A percentile compares a stretch with the other conserved stretches of the same genome.
phyloP scores from a whole-genome alignment of 345 rosid species.

The Boechera divaricarpa region DNA sequence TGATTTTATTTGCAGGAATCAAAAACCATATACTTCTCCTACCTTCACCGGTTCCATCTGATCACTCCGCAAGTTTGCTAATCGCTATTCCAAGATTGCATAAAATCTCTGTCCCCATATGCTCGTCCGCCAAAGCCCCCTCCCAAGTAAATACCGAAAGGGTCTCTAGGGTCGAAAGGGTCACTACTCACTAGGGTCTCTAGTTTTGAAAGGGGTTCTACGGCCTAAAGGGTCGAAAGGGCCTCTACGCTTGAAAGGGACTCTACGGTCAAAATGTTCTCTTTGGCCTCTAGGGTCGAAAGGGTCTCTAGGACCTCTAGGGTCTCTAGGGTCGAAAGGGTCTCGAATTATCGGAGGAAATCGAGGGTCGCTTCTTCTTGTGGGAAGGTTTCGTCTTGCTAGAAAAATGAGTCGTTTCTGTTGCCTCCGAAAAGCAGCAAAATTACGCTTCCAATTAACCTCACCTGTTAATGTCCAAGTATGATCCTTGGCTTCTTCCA shows the following conservation, averaged over 20 bases:
- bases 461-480: not conserved
- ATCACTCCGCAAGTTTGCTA: conserved; percentile 15
- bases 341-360: not conserved
- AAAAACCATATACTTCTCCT: conserved; percentile 14
- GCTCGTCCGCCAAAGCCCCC: conserved; percentile 17
- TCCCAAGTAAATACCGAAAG: not conserved
- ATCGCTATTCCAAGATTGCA: conserved; percentile 53
- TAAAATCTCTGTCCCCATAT: conserved; percentile 22
- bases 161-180: conserved; percentile 14
- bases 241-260: no score
- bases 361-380: not conserved
- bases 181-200: conserved; percentile 41
- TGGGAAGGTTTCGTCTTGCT: conserved; percentile 15
- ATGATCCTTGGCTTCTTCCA: conserved; percentile 51
- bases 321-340: conserved; percentile 6
- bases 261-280: not conserved
- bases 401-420: conserved; percentile 39
- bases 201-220: no score
- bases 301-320: not conserved
- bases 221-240: not conserved
- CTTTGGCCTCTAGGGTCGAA: not conserved
- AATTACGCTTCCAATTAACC: conserved; percentile 57
- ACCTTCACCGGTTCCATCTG: conserved; percentile 7
- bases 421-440: conserved; percentile 47
- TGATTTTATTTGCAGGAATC: conserved; percentile 18